Evolutionary conservation across 2,329 filamentous ascomycete species (phyloP).

Genomic region (Colletotrichum tabaci): DNA sequence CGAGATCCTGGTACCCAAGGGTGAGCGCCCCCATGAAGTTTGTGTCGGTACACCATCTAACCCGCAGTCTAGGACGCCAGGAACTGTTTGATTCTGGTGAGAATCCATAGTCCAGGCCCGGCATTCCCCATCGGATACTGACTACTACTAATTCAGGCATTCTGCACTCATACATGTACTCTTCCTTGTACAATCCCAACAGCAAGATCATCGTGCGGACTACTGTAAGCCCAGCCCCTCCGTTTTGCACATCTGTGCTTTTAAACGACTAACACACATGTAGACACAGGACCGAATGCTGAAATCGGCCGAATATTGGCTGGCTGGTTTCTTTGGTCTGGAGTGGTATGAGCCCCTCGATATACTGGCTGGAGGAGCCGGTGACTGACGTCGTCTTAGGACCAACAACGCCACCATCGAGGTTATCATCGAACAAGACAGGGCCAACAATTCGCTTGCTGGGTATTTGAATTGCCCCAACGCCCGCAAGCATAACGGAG

Average conservation of each 20-base stretch:
- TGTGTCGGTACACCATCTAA: neutral
- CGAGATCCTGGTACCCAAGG: conserved; percentile 81
- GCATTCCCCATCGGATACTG: neutral
- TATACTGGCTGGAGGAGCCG: neutral
- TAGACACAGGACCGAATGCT: conserved; percentile 83
- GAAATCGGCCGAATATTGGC: conserved; percentile 82
- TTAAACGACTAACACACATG: conserved; percentile 33
- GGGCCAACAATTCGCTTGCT: conserved; percentile 80
- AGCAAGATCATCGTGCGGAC: conserved; percentile 82
- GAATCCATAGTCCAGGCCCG: neutral
- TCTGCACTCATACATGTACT: conserved; percentile 81
- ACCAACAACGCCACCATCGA: conserved; percentile 80
- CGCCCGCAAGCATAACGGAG: conserved; percentile 64
- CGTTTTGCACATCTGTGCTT: neutral
- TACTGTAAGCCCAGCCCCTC: conserved; percentile 60
- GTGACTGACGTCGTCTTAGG: conserved; percentile 53
- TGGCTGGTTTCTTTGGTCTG: conserved; percentile 84
- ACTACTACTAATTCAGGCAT: conserved; percentile 60
- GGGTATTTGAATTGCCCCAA: conserved; percentile 79
- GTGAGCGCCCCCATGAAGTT: conserved; percentile 31
- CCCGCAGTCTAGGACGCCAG: conserved; percentile 66
- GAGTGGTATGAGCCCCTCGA: conserved; percentile 65
- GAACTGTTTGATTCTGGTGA: conserved; percentile 77
- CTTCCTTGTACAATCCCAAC: conserved; percentile 78
- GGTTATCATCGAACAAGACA: conserved; percentile 75